These are phyloP conservation scores for Plasmodium coatneyi DNA, from an alignment of 169 alveolate species.

Conservation along the genomic window DNA sequence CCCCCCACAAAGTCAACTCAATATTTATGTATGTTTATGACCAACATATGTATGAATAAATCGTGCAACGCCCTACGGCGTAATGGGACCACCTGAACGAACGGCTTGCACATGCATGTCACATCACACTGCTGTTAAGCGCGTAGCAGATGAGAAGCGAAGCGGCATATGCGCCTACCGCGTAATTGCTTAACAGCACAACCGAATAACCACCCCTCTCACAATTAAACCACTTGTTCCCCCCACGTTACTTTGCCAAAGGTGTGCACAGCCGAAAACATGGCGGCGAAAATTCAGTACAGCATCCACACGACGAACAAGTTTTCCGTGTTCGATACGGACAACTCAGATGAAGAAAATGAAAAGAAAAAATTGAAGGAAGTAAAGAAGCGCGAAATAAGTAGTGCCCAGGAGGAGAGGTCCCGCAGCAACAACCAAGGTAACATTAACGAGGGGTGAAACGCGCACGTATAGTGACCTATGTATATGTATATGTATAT, in stretches of 20 bases:
- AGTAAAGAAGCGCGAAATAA: constrained; percentile 16
- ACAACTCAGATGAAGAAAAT: constrained; percentile 36
- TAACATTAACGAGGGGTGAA: neutral
- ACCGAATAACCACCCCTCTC: neutral
- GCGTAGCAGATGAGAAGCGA: neutral
- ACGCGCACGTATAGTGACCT: neutral
- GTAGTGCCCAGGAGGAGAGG: neutral
- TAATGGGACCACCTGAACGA: neutral
- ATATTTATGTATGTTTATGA: no score
- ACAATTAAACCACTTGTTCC: neutral
- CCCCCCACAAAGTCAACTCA: neutral
- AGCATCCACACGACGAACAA: constrained; percentile 72
- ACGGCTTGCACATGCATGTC: neutral
- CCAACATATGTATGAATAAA: neutral
- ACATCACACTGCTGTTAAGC: neutral
- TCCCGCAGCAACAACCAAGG: constrained; percentile 15
- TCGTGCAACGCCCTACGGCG: neutral
- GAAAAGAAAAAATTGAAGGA: constrained; percentile 4
- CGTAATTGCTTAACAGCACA: neutral
- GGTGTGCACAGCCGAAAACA: constrained; percentile 15
- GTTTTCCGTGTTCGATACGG: constrained; percentile 71
- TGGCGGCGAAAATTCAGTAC: constrained; percentile 64
- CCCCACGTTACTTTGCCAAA: neutral
- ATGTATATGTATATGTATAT: neutral
- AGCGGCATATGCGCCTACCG: neutral